These are phyloP conservation scores for Oenanthe javanica DNA, from an alignment of 140 eudicot species.

Conservation along the genomic window DNA sequence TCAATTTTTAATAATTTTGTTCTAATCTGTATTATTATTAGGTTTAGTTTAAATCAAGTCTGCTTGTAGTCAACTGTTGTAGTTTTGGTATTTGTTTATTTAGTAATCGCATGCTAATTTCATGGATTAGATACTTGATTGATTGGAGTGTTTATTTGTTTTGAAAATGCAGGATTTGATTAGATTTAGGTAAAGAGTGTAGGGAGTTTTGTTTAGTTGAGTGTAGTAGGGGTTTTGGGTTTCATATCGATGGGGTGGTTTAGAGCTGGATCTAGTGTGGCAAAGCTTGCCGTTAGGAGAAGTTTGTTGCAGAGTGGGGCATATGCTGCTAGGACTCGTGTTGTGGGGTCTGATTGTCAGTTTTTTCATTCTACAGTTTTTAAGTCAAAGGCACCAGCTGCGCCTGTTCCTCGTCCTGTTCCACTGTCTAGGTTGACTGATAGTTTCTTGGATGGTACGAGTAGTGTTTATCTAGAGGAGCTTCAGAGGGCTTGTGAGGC, in stretches of 20 bases:
- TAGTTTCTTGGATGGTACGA: slow-evolving; percentile 66
- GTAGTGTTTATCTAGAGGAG: too few relatives aligned
- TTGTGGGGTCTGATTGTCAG: slow-evolving; percentile 24
- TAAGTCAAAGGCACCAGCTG: slow-evolving; percentile 47
- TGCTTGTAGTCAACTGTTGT: not conserved
- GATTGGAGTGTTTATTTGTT: not conserved
- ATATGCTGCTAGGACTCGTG: slow-evolving; percentile 27
- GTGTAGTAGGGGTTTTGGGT: not conserved
- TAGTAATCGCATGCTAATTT: not conserved
- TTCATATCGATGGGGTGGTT: slow-evolving; percentile 54
- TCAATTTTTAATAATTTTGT: too few relatives aligned
- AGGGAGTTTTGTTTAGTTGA: not conserved
- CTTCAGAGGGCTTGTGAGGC: too few relatives aligned
- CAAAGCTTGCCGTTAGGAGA: slow-evolving; percentile 61
- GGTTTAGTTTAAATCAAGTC: not conserved
- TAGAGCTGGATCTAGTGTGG: slow-evolving; percentile 75
- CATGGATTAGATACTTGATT: not conserved
- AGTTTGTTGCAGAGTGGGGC: slow-evolving; percentile 39
- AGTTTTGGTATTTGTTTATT: not conserved
- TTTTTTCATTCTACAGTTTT: slow-evolving; percentile 41
- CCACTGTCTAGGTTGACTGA: slow-evolving; percentile 84
- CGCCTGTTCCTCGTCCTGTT: slow-evolving; percentile 78
- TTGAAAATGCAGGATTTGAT: not conserved
- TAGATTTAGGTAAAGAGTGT: not conserved
- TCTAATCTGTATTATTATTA: too few relatives aligned